Conservation (phyloP, 1,284 basidiomycete species). For the Apiotrichum veenhuisii region DNA sequence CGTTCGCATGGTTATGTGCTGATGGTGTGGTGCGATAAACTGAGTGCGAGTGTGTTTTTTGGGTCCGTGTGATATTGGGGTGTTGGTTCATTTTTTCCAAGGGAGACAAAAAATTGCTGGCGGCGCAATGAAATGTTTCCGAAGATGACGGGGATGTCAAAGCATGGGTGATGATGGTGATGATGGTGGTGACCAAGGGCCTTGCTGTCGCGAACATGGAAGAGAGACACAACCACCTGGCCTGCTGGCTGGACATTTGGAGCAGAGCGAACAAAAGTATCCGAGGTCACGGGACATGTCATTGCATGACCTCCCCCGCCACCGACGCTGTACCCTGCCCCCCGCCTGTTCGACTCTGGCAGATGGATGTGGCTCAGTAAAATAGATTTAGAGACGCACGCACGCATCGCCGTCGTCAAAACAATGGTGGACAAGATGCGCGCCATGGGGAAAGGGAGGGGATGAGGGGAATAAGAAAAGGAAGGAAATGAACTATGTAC, state of each 20-base stretch:
- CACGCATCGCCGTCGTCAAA: neutral
- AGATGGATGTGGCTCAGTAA: neutral
- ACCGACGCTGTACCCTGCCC: neutral
- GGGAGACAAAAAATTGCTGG: no score
- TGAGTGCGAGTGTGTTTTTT: neutral
- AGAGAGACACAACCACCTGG: no score
- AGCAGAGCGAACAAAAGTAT: neutral
- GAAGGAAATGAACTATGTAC: constrained; percentile 23
- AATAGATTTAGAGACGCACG: neutral
- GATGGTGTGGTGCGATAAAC: neutral
- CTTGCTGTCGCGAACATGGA: no score
- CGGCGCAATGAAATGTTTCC: no score
- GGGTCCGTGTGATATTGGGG: neutral
- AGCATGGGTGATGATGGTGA: no score
- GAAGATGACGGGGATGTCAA: no score
- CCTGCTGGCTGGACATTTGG: neutral
- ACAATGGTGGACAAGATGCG: neutral
- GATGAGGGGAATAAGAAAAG: neutral
- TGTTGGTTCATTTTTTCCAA: neutral
- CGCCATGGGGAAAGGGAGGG: neutral
- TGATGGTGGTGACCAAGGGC: no score
- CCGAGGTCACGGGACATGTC: constrained; percentile 2
- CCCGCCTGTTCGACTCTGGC: neutral
- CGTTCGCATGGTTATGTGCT: neutral
- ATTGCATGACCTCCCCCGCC: constrained; percentile 8